These are phyloP conservation scores for Phialophora verrucosa DNA, from an alignment of 2,329 filamentous ascomycete genomes.

Conservation along the genomic window DNA sequence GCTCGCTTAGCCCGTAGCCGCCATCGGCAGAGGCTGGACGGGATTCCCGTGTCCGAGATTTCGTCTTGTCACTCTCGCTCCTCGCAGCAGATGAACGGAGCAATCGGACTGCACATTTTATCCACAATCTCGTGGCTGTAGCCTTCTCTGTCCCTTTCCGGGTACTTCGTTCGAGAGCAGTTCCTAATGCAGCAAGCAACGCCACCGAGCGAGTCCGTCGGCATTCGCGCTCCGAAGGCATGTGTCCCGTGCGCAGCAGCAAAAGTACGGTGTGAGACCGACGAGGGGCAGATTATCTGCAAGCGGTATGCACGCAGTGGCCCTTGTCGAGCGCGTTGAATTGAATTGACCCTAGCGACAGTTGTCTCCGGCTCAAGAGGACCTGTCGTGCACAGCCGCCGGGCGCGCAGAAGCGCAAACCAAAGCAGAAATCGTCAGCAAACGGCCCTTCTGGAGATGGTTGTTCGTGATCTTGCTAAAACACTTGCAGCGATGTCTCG, in stretches of 20 bases:
- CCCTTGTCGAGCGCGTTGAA: background rate
- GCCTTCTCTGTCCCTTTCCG: background rate
- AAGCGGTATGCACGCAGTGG: conserved; percentile 25
- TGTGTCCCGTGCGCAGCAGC: conserved; percentile 33
- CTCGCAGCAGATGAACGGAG: background rate
- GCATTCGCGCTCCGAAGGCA: conserved; percentile 28
- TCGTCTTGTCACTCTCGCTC: background rate
- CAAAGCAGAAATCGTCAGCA: conserved; percentile 9
- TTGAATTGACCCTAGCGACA: conserved; percentile 18
- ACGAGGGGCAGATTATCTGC: conserved; percentile 25
- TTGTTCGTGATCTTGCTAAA: background rate
- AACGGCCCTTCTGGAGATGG: background rate
- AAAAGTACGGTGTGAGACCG: conserved; percentile 34
- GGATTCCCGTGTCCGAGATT: background rate
- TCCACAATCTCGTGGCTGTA: background rate
- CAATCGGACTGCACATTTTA: background rate
- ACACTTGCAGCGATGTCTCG: conserved; percentile 34
- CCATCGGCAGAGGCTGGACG: background rate
- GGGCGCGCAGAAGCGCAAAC: conserved; percentile 39
- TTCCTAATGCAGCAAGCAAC: conserved; percentile 10
- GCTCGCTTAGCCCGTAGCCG: background rate
- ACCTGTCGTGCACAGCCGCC: conserved; percentile 40
- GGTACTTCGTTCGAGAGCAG: background rate
- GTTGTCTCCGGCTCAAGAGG: conserved; percentile 42
- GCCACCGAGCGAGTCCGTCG: conserved; percentile 16